Percentiles rank a stretch among this genome's conserved stretches.
phyloP scores from a whole-genome alignment of 345 rosid species.

The Populus davidiana region DNA sequence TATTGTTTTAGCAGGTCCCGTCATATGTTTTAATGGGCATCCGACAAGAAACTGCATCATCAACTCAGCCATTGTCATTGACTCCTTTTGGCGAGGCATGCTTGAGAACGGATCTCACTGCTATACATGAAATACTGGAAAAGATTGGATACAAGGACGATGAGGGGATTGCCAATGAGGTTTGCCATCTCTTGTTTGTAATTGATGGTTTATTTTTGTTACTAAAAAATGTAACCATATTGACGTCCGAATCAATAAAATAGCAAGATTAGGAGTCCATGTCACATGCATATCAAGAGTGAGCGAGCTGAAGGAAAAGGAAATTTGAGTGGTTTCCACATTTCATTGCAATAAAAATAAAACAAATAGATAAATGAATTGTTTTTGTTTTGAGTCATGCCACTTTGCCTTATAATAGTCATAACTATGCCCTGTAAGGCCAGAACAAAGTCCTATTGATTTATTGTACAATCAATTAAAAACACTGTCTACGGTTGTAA shows the following conservation, averaged over 20 bases:
- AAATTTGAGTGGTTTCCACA: neutral
- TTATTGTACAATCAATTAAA: neutral
- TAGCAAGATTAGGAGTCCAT: neutral
- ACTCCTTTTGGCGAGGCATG: conserved; percentile 81
- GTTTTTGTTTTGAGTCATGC: neutral
- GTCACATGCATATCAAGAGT: too few species aligned
- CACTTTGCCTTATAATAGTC: neutral
- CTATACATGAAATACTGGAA: conserved; percentile 73
- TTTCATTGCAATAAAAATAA: neutral
- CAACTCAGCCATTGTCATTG: conserved; percentile 42
- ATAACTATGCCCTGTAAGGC: neutral
- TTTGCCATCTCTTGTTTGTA: conserved; percentile 19
- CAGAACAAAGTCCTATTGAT: neutral
- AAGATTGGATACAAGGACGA: conserved; percentile 77
- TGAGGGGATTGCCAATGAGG: conserved; percentile 83
- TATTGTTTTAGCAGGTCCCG: conserved; percentile 49
- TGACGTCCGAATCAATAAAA: neutral
- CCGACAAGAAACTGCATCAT: conserved; percentile 48
- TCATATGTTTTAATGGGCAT: conserved; percentile 66
- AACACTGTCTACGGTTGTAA: neutral
- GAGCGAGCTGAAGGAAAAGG: too few species aligned
- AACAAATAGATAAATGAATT: neutral
- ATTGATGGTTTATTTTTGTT: neutral
- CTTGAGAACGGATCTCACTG: conserved; percentile 72
- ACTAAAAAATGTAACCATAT: neutral